Evolutionary conservation across 2,329 filamentous ascomycete genomes (phyloP).

Genomic region (Geosmithia morbida): DNA sequence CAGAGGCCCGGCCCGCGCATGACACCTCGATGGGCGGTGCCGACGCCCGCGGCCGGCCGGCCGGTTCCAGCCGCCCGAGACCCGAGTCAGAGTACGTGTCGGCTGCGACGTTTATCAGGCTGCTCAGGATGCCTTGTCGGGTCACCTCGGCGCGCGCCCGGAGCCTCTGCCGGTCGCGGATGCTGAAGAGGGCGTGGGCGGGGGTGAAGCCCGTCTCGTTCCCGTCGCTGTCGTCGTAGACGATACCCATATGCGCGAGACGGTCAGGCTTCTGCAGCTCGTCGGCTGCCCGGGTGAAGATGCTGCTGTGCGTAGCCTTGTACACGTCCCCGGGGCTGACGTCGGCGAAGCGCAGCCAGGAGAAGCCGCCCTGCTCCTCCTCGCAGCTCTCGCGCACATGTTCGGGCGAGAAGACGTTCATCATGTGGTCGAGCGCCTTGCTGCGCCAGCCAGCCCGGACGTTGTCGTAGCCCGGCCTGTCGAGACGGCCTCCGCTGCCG

Average conservation of each 20-base stretch:
- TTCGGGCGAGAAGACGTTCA: conserved; percentile 83
- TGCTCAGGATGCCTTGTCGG: conserved; percentile 55
- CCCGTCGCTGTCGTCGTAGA: conserved; percentile 54
- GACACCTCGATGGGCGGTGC: conserved; percentile 77
- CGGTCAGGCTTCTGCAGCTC: conserved; percentile 39
- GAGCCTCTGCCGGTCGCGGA: conserved; percentile 54
- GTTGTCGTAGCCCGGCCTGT: conserved; percentile 62
- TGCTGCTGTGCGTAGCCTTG: conserved; percentile 48
- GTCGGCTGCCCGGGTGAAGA: conserved; percentile 61
- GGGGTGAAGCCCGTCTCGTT: conserved; percentile 41
- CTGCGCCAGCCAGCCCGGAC: conserved; percentile 62
- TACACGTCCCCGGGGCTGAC: conserved; percentile 60
- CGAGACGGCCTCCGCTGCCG: conserved; percentile 56
- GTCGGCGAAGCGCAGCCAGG: conserved; percentile 81
- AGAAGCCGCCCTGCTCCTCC: conserved; percentile 54
- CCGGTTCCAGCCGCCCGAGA: conserved; percentile 66
- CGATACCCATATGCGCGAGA: conserved; percentile 50
- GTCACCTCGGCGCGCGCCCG: conserved; percentile 56
- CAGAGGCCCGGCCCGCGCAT: conserved; percentile 52
- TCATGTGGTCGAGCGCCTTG: conserved; percentile 62
- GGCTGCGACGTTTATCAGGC: conserved; percentile 66
- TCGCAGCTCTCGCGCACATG: conserved; percentile 51
- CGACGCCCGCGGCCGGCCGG: conserved; percentile 61
- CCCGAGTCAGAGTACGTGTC: conserved; percentile 53
- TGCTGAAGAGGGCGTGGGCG: conserved; percentile 67